Evolutionary conservation across 176 grass and related monocot species (phyloP).

Genomic region (Bonia amplexicaulis): DNA sequence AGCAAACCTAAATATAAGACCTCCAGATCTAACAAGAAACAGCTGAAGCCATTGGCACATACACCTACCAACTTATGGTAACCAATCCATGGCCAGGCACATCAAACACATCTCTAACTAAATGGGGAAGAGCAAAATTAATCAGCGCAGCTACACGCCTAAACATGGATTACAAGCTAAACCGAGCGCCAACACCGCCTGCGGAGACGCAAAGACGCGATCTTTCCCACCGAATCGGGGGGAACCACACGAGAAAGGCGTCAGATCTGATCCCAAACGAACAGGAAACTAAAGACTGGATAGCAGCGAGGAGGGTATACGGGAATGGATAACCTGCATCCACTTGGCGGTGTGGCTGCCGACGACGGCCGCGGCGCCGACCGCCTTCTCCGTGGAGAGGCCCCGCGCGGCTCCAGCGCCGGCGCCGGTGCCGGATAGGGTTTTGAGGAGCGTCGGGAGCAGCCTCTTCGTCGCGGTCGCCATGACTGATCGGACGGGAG

Average conservation of each 20-base stretch:
- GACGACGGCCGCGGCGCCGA: constrained; percentile 45
- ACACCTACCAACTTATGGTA: background rate
- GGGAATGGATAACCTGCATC: constrained; percentile 71
- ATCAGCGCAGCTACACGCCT: background rate
- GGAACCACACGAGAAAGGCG: background rate
- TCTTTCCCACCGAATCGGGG: background rate
- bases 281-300: constrained; percentile 13
- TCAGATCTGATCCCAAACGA: background rate
- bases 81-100: background rate
- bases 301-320: background rate
- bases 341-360: constrained; percentile 87
- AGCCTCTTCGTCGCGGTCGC: constrained; percentile 51
- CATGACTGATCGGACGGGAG: constrained; percentile 25
- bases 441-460: constrained; percentile 51
- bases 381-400: constrained; percentile 49
- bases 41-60: background rate
- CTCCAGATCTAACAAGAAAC: constrained; percentile 31
- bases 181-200: background rate
- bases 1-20: background rate
- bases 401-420: constrained; percentile 16
- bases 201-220: background rate
- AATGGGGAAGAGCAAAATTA: background rate
- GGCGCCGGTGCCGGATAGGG: constrained; percentile 30
- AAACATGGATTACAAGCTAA: background rate
- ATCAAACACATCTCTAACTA: background rate